Base-by-base conservation (phyloP, 2,329 filamentous ascomycete genomes). In the Colletotrichum salicis region DNA sequence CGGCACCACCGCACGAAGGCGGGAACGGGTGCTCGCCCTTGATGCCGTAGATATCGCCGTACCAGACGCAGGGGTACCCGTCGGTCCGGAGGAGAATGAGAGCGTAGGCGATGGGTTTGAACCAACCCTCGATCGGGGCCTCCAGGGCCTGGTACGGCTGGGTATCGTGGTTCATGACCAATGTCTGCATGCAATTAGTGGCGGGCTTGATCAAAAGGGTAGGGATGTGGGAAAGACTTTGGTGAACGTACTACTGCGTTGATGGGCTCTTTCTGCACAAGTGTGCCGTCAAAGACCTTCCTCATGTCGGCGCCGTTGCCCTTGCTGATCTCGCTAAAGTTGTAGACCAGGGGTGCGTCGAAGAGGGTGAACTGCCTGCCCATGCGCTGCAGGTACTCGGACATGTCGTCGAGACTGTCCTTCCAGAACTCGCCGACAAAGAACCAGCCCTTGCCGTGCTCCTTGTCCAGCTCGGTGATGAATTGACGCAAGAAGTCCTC, bases 161-260 rank as follows among this genome's bases (percentile, higher is more conserved):
- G 0, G 92, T 94, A 78, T 94, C 92, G 51, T 94, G 92, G 79
- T 93, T 94, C 80, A 89, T 90, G 1, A 94, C 91, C 5, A 93
- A 86, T 0, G 91, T 93, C 80, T 88, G 55, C 7, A 0, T 11
- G 41, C 4, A 1, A 2, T 24, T 1, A 29, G 6, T 48, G 54
- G n/a, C 60, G 58, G 5, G 19, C 29, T 4, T 5, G 8, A 10
- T 7, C 5, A 1, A 57, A 13, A 15, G 7, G 8, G 11, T 8
- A 12, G 33, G 33, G 10, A 11, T 19, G 8, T 5, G 8, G 6
- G 4, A 7, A 3, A 29, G 13, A 37, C 5, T 11, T 1, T 8
- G 48, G 24, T 2, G 13, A 55, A 72, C 29, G 75, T 64, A 80
- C 79, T 54, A 83, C 82, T 1, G 82, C 81, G 56, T 80, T 79